A percentile compares a stretch with the other conserved stretches of the same genome.
These are phyloP conservation scores for Verticillium isaacii DNA, from an alignment of 2,329 filamentous ascomycete species.

Conservation along the genomic window DNA sequence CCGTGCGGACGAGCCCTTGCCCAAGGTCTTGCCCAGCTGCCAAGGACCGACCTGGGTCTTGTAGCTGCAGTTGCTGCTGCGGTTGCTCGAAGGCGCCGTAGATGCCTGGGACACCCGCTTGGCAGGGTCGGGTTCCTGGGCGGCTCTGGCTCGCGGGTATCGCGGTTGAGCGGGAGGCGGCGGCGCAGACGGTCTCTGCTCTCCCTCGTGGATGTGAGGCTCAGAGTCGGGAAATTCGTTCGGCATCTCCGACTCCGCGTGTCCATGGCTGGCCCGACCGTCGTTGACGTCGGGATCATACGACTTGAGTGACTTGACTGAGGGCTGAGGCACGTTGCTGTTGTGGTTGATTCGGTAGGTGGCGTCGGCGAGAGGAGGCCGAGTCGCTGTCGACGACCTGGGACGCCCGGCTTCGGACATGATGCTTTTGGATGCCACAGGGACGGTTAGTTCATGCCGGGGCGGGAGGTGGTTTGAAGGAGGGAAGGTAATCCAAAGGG, in stretches of 20 bases:
- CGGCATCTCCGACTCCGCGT: not conserved
- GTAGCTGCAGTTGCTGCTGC: constrained; percentile 33
- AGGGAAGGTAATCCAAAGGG: not conserved
- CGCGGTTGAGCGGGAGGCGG: constrained; percentile 10
- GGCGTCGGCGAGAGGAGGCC: constrained; percentile 42
- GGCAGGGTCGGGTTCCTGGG: constrained; percentile 24
- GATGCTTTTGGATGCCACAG: not conserved
- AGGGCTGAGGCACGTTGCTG: constrained; percentile 25
- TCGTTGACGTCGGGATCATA: constrained; percentile 13
- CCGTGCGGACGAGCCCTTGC: constrained; percentile 82
- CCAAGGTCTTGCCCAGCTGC: constrained; percentile 84
- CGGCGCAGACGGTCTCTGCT: not conserved
- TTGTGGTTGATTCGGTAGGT: constrained; percentile 40
- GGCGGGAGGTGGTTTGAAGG: not conserved
- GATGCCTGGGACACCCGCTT: constrained; percentile 35
- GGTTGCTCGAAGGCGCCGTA: constrained; percentile 27
- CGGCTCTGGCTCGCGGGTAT: constrained; percentile 17
- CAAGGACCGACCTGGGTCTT: constrained; percentile 88
- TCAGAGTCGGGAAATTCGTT: not conserved
- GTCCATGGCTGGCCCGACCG: not conserved
- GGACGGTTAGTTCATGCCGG: not conserved
- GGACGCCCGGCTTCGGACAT: constrained; percentile 11
- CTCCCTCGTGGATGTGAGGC: not conserved
- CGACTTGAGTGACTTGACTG: constrained; percentile 21
- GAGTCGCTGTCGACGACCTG: constrained; percentile 13